Conservation (phyloP, 2,329 filamentous ascomycete species). For the Aspergillus uvarum region DNA sequence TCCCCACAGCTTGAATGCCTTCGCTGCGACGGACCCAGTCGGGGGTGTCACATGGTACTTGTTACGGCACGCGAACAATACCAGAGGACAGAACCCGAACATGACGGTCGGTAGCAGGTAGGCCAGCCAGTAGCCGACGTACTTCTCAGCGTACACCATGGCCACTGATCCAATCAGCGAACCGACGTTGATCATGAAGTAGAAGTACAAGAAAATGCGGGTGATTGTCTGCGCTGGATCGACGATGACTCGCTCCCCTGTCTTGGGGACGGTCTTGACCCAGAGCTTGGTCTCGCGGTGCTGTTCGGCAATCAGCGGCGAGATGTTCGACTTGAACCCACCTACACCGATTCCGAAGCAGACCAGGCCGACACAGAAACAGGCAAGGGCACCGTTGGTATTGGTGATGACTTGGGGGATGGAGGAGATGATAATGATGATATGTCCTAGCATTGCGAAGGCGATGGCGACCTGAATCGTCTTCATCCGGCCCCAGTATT, state of each 20-base stretch:
- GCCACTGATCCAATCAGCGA: slow-evolving; percentile 60
- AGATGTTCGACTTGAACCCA: slow-evolving; percentile 79
- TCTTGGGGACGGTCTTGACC: slow-evolving; percentile 53
- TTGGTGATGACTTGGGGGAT: slow-evolving; percentile 63
- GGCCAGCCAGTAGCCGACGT: slow-evolving; percentile 65
- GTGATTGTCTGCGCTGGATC: slow-evolving; percentile 68
- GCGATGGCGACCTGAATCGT: slow-evolving; percentile 68
- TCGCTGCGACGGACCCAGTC: slow-evolving; percentile 69
- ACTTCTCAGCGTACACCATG: slow-evolving; percentile 74
- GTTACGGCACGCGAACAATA: slow-evolving; percentile 61
- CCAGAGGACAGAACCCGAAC: slow-evolving; percentile 62
- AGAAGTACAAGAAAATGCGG: slow-evolving; percentile 70
- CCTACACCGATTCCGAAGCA: slow-evolving; percentile 72
- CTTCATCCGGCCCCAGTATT: slow-evolving; percentile 67
- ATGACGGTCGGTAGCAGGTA: slow-evolving; percentile 65
- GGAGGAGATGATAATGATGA: slow-evolving; percentile 66
- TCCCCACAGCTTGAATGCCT: slow-evolving; percentile 61
- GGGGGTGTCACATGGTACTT: slow-evolving; percentile 66
- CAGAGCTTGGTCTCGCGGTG: slow-evolving; percentile 60
- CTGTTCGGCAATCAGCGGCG: slow-evolving; percentile 69
- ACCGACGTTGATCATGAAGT: slow-evolving; percentile 69
- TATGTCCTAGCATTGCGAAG: slow-evolving; percentile 66
- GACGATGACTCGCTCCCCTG: slow-evolving; percentile 67
- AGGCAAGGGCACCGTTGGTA: slow-evolving; percentile 58
- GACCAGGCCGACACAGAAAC: slow-evolving; percentile 63